Evolutionary conservation across 2,329 filamentous ascomycete genomes (phyloP).

Genomic region (Fusarium albosuccineum): DNA sequence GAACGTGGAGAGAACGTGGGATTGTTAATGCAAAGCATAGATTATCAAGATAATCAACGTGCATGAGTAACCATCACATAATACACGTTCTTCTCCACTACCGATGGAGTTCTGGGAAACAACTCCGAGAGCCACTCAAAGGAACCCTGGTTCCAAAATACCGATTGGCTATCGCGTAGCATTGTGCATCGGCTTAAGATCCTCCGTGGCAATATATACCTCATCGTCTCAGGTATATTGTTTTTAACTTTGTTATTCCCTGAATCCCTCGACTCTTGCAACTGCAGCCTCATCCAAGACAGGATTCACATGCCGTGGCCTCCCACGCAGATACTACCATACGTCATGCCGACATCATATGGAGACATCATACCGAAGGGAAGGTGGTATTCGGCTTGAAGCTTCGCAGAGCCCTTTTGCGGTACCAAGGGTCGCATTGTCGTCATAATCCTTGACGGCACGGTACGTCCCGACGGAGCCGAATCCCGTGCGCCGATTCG

Average conservation of each 20-base stretch:
- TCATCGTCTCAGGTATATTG: too few species aligned
- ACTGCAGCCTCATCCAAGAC: neutral
- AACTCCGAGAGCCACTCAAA: neutral
- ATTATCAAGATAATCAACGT: too few species aligned
- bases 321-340: neutral
- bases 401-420: neutral
- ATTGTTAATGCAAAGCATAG: neutral
- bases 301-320: neutral
- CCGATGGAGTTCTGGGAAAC: neutral
- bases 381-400: slow-evolving; percentile 1
- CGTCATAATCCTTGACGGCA: neutral
- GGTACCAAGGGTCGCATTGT: neutral
- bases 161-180: neutral
- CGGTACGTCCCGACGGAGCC: slow-evolving; percentile 4
- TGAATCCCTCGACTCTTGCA: too few species aligned
- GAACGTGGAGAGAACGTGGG: too few species aligned
- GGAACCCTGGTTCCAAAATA: too few species aligned
- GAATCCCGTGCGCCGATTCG: neutral
- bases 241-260: too few species aligned
- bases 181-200: neutral
- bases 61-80: too few species aligned
- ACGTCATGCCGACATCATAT: neutral
- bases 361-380: neutral
- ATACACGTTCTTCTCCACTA: neutral
- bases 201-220: too few species aligned